phyloP scores from a whole-genome alignment of 2,329 filamentous ascomycete species.

The Neodidymelliopsis sp. region DNA sequence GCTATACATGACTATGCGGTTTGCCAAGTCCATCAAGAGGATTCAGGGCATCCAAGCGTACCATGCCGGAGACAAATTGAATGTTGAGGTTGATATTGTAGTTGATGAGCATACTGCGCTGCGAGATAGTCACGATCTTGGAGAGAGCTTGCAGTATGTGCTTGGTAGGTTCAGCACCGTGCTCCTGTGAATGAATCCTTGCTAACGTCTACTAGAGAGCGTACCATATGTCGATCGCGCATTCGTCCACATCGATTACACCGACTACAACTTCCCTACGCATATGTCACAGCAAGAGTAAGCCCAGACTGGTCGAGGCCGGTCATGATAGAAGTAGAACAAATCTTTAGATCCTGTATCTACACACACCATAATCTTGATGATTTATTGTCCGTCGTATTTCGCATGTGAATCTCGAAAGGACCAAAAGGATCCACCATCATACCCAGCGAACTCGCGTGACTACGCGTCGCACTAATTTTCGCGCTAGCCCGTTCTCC shows the following conservation, averaged over 20 bases:
- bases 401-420: no score
- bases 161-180: slow-evolving; percentile 59
- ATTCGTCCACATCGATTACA: slow-evolving; percentile 62
- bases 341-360: no score
- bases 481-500: slow-evolving; percentile 9
- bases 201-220: slow-evolving; percentile 59
- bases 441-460: not conserved
- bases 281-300: slow-evolving; percentile 59
- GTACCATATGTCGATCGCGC: slow-evolving; percentile 74
- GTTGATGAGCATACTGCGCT: slow-evolving; percentile 77
- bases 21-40: slow-evolving; percentile 84
- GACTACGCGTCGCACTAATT: slow-evolving; percentile 8
- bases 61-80: slow-evolving; percentile 84
- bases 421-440: no score
- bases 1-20: slow-evolving; percentile 91
- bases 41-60: slow-evolving; percentile 88
- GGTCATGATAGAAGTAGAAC: no score
- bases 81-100: slow-evolving; percentile 84
- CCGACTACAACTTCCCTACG: slow-evolving; percentile 58
- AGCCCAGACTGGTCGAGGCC: no score
- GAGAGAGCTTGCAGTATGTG: slow-evolving; percentile 81
- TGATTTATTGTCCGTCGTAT: no score
- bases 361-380: no score
- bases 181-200: not conserved
- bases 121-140: slow-evolving; percentile 81